These are phyloP conservation scores for Kingdonia uniflora DNA, from an alignment of 164 flowering plant species.

Conservation along the genomic window DNA sequence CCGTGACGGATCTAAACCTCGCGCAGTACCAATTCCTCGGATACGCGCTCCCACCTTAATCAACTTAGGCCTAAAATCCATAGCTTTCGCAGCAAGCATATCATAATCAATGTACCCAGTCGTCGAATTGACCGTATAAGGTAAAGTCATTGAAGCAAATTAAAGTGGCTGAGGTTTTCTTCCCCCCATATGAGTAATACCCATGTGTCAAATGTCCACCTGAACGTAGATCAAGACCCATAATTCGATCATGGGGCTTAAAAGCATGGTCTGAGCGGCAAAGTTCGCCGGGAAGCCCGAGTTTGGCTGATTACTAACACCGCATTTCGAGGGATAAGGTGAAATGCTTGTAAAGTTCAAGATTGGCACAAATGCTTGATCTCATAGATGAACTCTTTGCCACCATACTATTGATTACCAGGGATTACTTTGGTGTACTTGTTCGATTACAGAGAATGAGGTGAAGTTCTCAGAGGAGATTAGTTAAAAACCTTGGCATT, in stretches of 20 bases:
- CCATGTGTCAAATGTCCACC: constrained; percentile 94
- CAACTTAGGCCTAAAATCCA: constrained; percentile 73
- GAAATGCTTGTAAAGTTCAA: too few species aligned
- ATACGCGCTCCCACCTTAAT: constrained; percentile 79
- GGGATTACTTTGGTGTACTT: too few species aligned
- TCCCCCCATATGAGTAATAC: constrained; percentile 56
- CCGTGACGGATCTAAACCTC: constrained; percentile 71
- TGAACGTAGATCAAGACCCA: constrained; percentile 87
- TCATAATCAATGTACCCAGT: constrained; percentile 75
- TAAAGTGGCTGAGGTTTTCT: constrained; percentile 64
- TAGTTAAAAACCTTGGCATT: too few species aligned
- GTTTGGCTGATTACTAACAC: too few species aligned
- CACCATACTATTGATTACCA: too few species aligned
- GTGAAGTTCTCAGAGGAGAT: too few species aligned
- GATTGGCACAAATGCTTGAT: too few species aligned
- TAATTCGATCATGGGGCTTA: constrained; percentile 70
- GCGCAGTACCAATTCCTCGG: constrained; percentile 79
- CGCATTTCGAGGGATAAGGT: too few species aligned
- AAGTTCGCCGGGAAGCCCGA: constrained; percentile 52
- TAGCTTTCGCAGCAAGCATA: constrained; percentile 66
- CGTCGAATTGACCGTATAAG: constrained; percentile 60
- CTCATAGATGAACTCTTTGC: too few species aligned
- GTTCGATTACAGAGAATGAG: too few species aligned
- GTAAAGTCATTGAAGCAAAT: constrained; percentile 75
- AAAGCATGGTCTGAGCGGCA: constrained; percentile 67